Conservation (phyloP, 78 protist genomes). For the Tieghemostelium lacteum region DNA sequence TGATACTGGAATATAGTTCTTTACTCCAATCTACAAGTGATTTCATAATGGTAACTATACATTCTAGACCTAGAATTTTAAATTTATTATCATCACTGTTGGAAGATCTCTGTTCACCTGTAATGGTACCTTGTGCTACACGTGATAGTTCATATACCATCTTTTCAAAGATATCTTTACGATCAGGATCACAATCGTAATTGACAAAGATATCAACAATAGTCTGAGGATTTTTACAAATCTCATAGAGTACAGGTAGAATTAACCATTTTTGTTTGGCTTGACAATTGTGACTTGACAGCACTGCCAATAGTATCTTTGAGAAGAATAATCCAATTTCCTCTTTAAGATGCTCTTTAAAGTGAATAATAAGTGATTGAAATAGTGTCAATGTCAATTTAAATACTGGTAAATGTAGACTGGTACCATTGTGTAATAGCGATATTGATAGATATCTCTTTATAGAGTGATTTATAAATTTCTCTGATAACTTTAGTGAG, state of each 20-base stretch:
- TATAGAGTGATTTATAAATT: slow-evolving; percentile 79
- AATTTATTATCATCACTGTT: slow-evolving; percentile 28
- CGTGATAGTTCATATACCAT: slow-evolving; percentile 76
- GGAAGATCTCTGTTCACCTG: slow-evolving; percentile 23
- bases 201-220: slow-evolving; percentile 96
- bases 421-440: slow-evolving; percentile 85
- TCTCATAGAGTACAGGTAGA: slow-evolving; percentile 79
- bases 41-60: slow-evolving; percentile 86
- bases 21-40: slow-evolving; percentile 89
- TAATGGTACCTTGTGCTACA: slow-evolving; percentile 70
- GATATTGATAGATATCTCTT: slow-evolving; percentile 86
- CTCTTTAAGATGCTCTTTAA: slow-evolving; percentile 81
- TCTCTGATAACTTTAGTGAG: slow-evolving; percentile 66
- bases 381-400: slow-evolving; percentile 72
- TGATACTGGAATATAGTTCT: slow-evolving; percentile 25
- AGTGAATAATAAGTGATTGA: slow-evolving; percentile 58
- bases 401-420: slow-evolving; percentile 67
- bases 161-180: slow-evolving; percentile 88
- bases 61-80: slow-evolving; percentile 83
- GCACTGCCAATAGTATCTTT: slow-evolving; percentile 88
- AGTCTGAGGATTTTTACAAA: slow-evolving; percentile 92
- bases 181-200: slow-evolving; percentile 97
- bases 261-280: slow-evolving; percentile 93
- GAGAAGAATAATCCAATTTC: slow-evolving; percentile 92
- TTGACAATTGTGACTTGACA: slow-evolving; percentile 81